Evolutionary conservation across 768 basidiomycete species (phyloP).

Genomic region (Daedaleopsis nitida): DNA sequence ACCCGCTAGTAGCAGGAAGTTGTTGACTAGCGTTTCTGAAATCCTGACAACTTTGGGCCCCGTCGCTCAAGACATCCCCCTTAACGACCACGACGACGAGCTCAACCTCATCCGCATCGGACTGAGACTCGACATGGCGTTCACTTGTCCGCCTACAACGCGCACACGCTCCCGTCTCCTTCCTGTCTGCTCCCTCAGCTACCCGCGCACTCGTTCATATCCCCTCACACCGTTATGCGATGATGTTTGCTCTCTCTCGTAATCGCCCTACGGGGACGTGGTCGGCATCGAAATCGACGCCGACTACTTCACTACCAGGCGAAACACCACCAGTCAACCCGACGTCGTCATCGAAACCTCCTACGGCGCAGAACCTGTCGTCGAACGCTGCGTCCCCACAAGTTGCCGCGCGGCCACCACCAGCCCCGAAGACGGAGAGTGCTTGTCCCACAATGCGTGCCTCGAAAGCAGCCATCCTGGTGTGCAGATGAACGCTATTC

Average conservation of each 20-base stretch:
- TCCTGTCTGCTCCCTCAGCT: conserved; percentile 1
- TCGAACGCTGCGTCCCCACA: conserved; percentile 70
- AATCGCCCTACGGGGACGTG: conserved; percentile 30
- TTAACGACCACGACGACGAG: background rate
- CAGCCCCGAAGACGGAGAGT: conserved; percentile 63
- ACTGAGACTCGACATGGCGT: background rate
- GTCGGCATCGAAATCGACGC: conserved; percentile 4
- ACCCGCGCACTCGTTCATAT: conserved; percentile 27
- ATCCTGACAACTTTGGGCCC: background rate
- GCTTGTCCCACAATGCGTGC: conserved; percentile 67
- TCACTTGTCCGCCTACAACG: conserved; percentile 18
- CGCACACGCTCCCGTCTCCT: conserved; percentile 11
- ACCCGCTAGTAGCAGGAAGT: no score
- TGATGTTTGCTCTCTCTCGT: conserved; percentile 66
- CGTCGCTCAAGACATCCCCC: background rate
- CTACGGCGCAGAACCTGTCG: conserved; percentile 40
- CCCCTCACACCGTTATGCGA: conserved; percentile 53
- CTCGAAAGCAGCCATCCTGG: conserved; percentile 79
- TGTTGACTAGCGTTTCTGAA: background rate
- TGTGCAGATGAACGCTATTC: conserved; percentile 92
- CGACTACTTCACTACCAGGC: conserved; percentile 28
- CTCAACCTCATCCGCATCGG: background rate
- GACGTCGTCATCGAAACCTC: conserved; percentile 26
- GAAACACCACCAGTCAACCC: conserved; percentile 60
- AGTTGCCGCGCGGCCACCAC: conserved; percentile 70